phyloP scores from a whole-genome alignment of 2,329 filamentous ascomycete species.

The Pseudogymnoascus sp. region DNA sequence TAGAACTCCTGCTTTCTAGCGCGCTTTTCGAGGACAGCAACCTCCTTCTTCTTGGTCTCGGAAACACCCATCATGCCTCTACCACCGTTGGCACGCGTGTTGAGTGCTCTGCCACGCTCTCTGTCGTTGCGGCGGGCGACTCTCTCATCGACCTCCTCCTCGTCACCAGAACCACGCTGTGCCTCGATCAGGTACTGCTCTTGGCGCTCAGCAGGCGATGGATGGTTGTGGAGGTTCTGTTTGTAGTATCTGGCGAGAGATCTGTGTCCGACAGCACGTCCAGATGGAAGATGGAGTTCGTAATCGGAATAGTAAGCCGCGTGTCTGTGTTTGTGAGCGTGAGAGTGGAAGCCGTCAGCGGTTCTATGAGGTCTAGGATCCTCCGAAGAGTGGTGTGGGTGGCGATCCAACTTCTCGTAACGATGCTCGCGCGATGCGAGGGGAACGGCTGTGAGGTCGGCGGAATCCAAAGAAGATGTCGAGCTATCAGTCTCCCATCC shows the following conservation, averaged over 20 bases:
- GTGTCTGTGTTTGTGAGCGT: slow-evolving; percentile 64
- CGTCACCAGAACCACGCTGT: slow-evolving; percentile 38
- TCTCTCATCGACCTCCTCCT: slow-evolving; percentile 32
- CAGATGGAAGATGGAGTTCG: slow-evolving; percentile 86
- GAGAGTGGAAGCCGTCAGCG: slow-evolving; percentile 71
- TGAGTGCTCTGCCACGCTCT: slow-evolving; percentile 45
- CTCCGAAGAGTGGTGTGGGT: slow-evolving; percentile 65
- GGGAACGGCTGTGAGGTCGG: slow-evolving; percentile 71
- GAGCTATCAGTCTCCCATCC: slow-evolving; percentile 96
- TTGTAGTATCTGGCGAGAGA: slow-evolving; percentile 82
- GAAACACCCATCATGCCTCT: slow-evolving; percentile 69
- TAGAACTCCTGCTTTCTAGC: slow-evolving; percentile 57
- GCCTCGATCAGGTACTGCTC: slow-evolving; percentile 56
- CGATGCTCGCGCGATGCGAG: slow-evolving; percentile 64
- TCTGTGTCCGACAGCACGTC: slow-evolving; percentile 81
- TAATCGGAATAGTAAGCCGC: slow-evolving; percentile 87
- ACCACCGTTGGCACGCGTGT: slow-evolving; percentile 63
- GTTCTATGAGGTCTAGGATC: slow-evolving; percentile 67
- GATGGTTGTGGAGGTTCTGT: slow-evolving; percentile 84
- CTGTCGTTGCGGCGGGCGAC: slow-evolving; percentile 31
- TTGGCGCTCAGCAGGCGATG: slow-evolving; percentile 66
- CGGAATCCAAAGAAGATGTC: slow-evolving; percentile 78
- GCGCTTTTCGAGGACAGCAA: slow-evolving; percentile 58
- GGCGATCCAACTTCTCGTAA: slow-evolving; percentile 62
- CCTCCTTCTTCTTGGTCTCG: slow-evolving; percentile 64